Conservation (phyloP, 352 stramenopile species). For the Phytophthora colocasiae region DNA sequence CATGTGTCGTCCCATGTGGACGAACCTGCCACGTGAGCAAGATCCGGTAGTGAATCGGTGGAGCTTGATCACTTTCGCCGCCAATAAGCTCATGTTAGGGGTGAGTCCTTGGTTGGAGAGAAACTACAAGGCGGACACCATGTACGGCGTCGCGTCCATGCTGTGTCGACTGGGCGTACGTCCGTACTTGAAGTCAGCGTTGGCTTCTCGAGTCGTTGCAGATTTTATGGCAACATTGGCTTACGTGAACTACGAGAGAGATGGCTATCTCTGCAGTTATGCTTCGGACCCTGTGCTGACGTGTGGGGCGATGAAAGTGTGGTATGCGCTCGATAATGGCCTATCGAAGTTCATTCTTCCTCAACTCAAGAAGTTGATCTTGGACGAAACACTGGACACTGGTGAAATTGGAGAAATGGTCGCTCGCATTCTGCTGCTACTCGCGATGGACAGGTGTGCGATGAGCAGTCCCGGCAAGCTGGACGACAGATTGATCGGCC, state of each 20-base stretch:
- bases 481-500: background rate
- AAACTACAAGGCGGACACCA: slow-evolving; percentile 4
- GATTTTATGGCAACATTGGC: slow-evolving; percentile 18
- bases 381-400: slow-evolving; percentile 10
- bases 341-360: slow-evolving; percentile 6
- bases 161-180: slow-evolving; percentile 4
- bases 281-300: slow-evolving; percentile 15
- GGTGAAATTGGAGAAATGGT: slow-evolving; percentile 9
- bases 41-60: too few species aligned
- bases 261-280: slow-evolving; percentile 13
- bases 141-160: slow-evolving; percentile 23
- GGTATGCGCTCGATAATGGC: background rate
- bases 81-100: slow-evolving; percentile 14
- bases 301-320: slow-evolving; percentile 12
- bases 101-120: background rate
- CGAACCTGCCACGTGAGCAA: background rate
- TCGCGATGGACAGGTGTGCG: slow-evolving; percentile 16
- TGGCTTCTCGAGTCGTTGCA: slow-evolving; percentile 15
- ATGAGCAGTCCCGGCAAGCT: background rate
- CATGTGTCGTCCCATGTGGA: slow-evolving; percentile 23
- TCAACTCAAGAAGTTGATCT: slow-evolving; percentile 11
- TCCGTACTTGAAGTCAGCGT: slow-evolving; percentile 3
- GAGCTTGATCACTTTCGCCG: background rate
- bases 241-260: slow-evolving; percentile 15
- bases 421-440: slow-evolving; percentile 15